A percentile compares a stretch with the other conserved stretches of the same genome.
Conservation (phyloP, 495 filamentous ascomycete species). For the Penicillium angulare region DNA sequence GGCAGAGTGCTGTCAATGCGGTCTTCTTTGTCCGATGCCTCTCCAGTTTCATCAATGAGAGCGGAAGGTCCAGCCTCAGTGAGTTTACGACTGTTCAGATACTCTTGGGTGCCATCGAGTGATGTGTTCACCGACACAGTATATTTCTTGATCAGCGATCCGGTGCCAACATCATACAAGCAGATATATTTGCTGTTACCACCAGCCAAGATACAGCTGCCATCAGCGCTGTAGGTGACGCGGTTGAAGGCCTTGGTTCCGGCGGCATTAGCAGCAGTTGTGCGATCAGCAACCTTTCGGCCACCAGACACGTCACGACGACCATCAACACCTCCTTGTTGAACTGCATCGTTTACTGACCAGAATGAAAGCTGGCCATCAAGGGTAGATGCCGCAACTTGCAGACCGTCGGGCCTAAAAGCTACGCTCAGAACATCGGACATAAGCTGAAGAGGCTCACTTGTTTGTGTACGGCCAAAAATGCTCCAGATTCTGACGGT, state of each 20-base stretch:
- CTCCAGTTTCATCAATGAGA: conserved; percentile 81
- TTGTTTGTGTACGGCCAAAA: conserved; percentile 89
- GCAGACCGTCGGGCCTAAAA: conserved; percentile 85
- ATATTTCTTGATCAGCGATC: conserved; percentile 88
- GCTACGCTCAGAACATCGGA: conserved; percentile 86
- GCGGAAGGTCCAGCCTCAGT: conserved; percentile 86
- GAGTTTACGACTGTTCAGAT: conserved; percentile 84
- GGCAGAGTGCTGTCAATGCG: conserved; percentile 83
- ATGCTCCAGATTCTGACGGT: conserved; percentile 95
- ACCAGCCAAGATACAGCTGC: conserved; percentile 81
- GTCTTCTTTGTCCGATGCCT: conserved; percentile 84
- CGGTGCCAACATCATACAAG: conserved; percentile 85
- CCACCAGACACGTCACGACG: conserved; percentile 92
- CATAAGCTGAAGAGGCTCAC: conserved; percentile 86
- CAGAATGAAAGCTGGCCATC: conserved; percentile 96
- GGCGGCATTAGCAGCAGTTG: conserved; percentile 84
- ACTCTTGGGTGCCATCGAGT: conserved; percentile 92
- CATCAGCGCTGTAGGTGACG: conserved; percentile 87
- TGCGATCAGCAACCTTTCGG: conserved; percentile 78
- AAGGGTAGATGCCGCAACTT: conserved; percentile 86
- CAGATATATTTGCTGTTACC: conserved; percentile 98
- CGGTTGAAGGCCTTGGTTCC: conserved; percentile 88
- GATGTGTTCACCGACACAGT: conserved; percentile 93
- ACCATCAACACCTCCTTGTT: conserved; percentile 77
- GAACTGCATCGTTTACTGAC: conserved; percentile 82